phyloP scores from a whole-genome alignment of 371 early-diverging fungal genomes.

The Apophysomyces trapeziformis region DNA sequence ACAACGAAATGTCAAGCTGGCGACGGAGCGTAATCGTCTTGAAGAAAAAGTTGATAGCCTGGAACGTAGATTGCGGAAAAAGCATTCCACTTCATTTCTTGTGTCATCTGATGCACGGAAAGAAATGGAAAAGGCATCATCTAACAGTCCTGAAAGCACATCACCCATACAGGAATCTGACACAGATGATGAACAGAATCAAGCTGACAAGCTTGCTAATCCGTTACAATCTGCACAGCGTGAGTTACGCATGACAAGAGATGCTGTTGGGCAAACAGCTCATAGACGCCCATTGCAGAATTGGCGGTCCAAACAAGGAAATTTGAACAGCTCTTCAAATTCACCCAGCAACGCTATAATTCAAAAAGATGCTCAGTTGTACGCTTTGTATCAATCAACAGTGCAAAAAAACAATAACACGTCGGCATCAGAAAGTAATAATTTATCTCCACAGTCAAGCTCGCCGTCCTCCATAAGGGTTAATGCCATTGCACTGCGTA shows the following conservation, averaged over 20 bases:
- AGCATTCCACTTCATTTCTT: not conserved
- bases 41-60: conserved; percentile 12
- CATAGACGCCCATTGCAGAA: not conserved
- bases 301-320: not conserved
- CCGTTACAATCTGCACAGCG: not conserved
- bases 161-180: not conserved
- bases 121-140: not conserved
- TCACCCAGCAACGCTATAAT: conserved; percentile 9
- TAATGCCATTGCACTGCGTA: not conserved
- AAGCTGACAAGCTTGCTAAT: not conserved
- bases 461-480: not conserved
- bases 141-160: not conserved
- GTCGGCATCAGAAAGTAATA: not conserved
- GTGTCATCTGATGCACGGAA: not conserved
- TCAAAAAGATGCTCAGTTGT: conserved; percentile 20
- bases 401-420: conserved; percentile 8
- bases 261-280: not conserved
- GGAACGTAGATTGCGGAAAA: conserved; percentile 1
- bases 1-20: conserved; percentile 34
- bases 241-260: not conserved
- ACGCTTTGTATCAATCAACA: conserved; percentile 20
- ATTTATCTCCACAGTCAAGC: not conserved
- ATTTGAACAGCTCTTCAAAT: not conserved
- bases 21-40: conserved; percentile 37
- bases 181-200: not conserved